Percentiles rank a stretch among this genome's conserved stretches.
Evolutionary conservation across 208 protist species (phyloP).

Genomic region (Angomonas ambiguus): DNA sequence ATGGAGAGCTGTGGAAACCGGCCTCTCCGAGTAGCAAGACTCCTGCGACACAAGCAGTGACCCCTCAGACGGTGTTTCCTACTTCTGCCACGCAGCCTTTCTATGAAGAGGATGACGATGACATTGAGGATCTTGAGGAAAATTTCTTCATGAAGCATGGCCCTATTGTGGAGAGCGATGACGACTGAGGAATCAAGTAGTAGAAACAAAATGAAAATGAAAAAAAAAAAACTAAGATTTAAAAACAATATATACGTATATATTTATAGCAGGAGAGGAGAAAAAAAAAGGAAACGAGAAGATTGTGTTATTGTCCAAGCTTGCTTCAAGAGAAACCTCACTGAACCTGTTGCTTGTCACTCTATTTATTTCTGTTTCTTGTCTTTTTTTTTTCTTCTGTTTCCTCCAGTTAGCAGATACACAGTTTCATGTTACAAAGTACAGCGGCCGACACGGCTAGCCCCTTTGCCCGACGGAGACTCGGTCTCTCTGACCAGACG

Average conservation of each 20-base stretch:
- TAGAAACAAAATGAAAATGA: not conserved
- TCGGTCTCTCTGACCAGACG: conserved; percentile 33
- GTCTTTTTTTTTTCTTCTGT: conserved; percentile 1
- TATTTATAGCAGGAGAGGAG: not conserved
- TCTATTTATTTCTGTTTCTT: conserved; percentile 11
- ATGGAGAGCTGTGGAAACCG: conserved; percentile 31
- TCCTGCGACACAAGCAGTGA: not conserved
- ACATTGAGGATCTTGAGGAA: conserved; percentile 76
- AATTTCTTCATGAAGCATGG: conserved; percentile 77
- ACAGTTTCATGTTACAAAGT: not conserved
- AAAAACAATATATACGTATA: not conserved
- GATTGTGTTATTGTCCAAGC: not conserved
- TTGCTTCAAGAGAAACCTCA: not conserved
- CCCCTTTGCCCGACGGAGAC: conserved; percentile 32
- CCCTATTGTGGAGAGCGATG: conserved; percentile 82
- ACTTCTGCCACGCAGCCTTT: not conserved
- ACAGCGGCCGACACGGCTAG: conserved; percentile 18
- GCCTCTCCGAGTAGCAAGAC: conserved; percentile 9
- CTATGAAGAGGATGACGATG: conserved; percentile 74
- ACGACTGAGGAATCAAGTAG: conserved; percentile 9
- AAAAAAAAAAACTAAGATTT: conserved; percentile 7
- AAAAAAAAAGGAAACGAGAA: not conserved
- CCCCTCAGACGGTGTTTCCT: not conserved
- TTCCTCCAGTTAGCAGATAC: not conserved
- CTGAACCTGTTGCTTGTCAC: not conserved